phyloP scores from a whole-genome alignment of 140 eudicot genomes.

The Erigeron philadelphicus region DNA sequence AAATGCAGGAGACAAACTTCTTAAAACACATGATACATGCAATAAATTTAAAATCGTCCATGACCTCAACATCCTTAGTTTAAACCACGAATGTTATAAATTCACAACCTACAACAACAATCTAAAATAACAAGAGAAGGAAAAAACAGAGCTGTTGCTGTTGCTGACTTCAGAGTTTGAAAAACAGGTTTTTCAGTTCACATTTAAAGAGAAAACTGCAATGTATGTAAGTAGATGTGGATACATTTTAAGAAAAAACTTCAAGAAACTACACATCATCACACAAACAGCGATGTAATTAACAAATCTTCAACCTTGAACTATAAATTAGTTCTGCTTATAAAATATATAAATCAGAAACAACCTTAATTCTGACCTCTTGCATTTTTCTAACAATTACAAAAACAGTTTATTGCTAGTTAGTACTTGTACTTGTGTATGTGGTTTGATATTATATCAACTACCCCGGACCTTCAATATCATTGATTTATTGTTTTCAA shows the following conservation, averaged over 20 bases:
- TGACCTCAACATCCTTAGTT: constrained; percentile 15
- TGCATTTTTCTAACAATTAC: no score
- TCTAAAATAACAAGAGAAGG: no score
- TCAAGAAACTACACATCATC: neutral
- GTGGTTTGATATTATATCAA: no score
- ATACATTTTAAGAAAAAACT: no score
- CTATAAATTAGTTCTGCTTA: neutral
- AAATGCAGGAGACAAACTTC: neutral
- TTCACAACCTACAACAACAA: constrained; percentile 11
- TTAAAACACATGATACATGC: constrained; percentile 7
- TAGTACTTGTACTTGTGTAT: no score
- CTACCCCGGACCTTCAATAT: no score
- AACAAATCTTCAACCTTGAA: neutral
- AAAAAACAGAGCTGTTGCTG: neutral
- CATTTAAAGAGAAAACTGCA: neutral
- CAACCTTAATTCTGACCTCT: no score
- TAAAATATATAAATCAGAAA: no score
- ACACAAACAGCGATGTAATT: neutral
- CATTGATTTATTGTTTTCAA: no score
- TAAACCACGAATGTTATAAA: neutral
- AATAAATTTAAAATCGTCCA: neutral
- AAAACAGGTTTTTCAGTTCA: neutral
- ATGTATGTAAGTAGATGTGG: neutral
- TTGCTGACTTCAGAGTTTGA: constrained; percentile 12
- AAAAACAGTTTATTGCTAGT: no score